Evolutionary conservation across 768 basidiomycete species (phyloP).

Genomic region (Ephemerocybe angulata): DNA sequence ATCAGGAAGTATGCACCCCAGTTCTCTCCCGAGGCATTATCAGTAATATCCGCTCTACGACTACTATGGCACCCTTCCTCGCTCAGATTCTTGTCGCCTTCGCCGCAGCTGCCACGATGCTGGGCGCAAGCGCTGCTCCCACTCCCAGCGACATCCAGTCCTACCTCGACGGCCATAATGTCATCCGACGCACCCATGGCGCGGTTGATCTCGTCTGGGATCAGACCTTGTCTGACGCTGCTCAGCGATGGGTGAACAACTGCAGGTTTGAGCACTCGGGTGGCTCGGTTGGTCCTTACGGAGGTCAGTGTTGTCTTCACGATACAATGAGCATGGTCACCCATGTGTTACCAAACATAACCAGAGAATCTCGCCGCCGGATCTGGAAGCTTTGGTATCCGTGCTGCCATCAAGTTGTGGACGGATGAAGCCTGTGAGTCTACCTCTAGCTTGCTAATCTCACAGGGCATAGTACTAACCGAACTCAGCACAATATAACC

Average conservation of each 20-base stretch:
- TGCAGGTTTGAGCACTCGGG: constrained; percentile 71
- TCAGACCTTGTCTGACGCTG: constrained; percentile 51
- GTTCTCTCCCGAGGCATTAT: too few relatives aligned
- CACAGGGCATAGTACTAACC: not conserved
- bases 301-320: constrained; percentile 40
- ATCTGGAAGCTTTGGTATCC: constrained; percentile 50
- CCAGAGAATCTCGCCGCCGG: constrained; percentile 75
- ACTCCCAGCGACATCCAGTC: constrained; percentile 46
- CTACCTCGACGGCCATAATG: constrained; percentile 63
- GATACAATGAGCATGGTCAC: too few relatives aligned
- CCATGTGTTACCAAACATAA: too few relatives aligned
- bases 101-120: constrained; percentile 32
- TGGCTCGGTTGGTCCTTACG: constrained; percentile 58
- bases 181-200: constrained; percentile 57
- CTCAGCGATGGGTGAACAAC: constrained; percentile 63
- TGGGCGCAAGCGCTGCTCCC: constrained; percentile 40
- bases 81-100: constrained; percentile 31
- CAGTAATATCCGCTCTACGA: too few relatives aligned
- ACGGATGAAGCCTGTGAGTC: constrained; percentile 64
- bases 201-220: constrained; percentile 67
- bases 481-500: constrained; percentile 37
- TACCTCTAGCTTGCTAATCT: too few relatives aligned
- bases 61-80: constrained; percentile 38
- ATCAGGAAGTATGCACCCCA: too few relatives aligned
- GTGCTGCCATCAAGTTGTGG: constrained; percentile 55